These are phyloP conservation scores for Ascochyta lentis DNA, from an alignment of 2,329 filamentous ascomycete species.

Conservation along the genomic window DNA sequence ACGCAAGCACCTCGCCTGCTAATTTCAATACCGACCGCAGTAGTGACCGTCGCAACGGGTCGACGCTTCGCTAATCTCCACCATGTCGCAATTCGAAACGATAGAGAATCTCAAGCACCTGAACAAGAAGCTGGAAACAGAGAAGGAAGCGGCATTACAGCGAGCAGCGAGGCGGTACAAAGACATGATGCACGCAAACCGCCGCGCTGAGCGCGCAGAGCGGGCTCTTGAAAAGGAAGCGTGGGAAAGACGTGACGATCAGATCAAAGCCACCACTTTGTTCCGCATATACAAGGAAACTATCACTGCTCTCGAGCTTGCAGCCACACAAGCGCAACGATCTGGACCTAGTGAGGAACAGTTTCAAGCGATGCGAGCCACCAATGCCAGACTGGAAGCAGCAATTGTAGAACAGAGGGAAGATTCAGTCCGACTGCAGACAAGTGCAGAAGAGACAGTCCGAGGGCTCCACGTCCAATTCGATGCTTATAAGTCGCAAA, in stretches of 20 bases:
- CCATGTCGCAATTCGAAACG: not conserved
- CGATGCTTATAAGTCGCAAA: not conserved
- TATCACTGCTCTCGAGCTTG: not conserved
- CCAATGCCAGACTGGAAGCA: not conserved
- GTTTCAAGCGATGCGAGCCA: not conserved
- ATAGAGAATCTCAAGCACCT: not conserved
- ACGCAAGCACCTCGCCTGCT: not conserved
- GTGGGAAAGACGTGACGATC: not conserved
- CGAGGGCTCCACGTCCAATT: not conserved
- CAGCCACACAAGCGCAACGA: not conserved
- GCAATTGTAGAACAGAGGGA: not conserved
- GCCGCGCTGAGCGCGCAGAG: slow-evolving; percentile 10
- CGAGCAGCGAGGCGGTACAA: slow-evolving; percentile 2
- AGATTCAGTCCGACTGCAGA: not conserved
- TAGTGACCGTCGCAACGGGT: not conserved
- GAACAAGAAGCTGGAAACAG: not conserved
- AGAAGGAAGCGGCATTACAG: not conserved
- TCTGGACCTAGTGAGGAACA: not conserved
- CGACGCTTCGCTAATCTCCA: not conserved
- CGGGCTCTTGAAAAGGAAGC: not conserved
- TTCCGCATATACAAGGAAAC: not conserved
- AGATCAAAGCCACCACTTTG: not conserved
- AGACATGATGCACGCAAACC: slow-evolving; percentile 3
- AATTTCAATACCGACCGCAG: not conserved
- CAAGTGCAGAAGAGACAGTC: not conserved